Conservation (phyloP, 441 rosid genomes). For the Corymbia citriodora region DNA sequence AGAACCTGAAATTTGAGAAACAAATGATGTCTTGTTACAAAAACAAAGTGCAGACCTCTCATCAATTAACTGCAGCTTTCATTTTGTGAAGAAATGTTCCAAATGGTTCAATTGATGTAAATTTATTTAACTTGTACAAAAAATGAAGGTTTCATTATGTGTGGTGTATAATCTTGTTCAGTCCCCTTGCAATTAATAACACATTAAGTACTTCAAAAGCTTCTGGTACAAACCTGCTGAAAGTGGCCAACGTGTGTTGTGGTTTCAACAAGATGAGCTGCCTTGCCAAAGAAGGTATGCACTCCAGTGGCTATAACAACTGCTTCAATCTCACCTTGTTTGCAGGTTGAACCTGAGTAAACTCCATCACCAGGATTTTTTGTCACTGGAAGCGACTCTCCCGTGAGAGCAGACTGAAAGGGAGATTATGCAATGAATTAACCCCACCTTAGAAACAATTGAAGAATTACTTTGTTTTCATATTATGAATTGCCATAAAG, state of each 20-base stretch:
- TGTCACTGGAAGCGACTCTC: slow-evolving; percentile 55
- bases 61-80: not conserved
- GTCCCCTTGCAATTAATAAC: not conserved
- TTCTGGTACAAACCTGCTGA: slow-evolving; percentile 32
- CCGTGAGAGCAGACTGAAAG: slow-evolving; percentile 57
- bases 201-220: not conserved
- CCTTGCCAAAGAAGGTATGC: slow-evolving; percentile 66
- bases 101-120: not conserved
- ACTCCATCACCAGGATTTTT: slow-evolving; percentile 49
- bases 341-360: slow-evolving; percentile 65
- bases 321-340: slow-evolving; percentile 69
- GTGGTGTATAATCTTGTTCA: not conserved
- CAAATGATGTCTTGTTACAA: not conserved
- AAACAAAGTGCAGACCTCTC: not conserved
- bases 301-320: slow-evolving; percentile 67
- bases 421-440: not conserved
- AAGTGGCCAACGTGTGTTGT: slow-evolving; percentile 67
- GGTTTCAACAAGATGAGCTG: slow-evolving; percentile 66
- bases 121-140: not conserved
- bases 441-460: not conserved
- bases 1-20: slow-evolving; percentile 2
- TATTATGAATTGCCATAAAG: not conserved
- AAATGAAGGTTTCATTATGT: not conserved
- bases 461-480: not conserved
- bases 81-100: not conserved